Evolutionary conservation across 2,329 filamentous ascomycete species (phyloP), one percentile per base, ranked within the genome.

Genomic region (Helotiales sp.): DNA sequence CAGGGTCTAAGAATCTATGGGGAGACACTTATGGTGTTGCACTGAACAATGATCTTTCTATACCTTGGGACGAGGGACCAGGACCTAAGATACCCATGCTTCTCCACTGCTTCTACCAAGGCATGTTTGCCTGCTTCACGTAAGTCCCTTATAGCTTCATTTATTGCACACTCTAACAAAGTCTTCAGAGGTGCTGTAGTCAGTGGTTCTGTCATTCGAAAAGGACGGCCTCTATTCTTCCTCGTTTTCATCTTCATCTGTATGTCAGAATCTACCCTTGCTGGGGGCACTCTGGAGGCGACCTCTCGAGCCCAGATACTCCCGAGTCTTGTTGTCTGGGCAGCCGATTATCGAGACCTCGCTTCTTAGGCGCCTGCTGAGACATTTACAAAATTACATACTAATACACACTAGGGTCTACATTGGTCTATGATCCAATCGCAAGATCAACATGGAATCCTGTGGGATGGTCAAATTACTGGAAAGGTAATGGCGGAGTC

Each of bases 101-200:
- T 31, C 76, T 96, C 54, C 95, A 91, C 73, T 89, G 88, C 93
- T 76, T 93, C 83, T 95, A 92, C 75, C 88, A 92, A 75, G 88
- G 89, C 77, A 91, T 92, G 88, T 93, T 93, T 76, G 89, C 89
- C 54, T 82, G 84, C 67, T 90, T 95, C 76, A 95, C 84, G 81
- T 60, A 42, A 17, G 58, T 51, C 10, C 10, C 2, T 3, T 1
- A 4, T n/a, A 31, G 40, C 22, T 25, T 38, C 6, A 13, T 77
- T 31, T 17, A 48, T 31, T 24, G 2, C 9, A 10, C 46, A 29
- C 22, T 88, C 78, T 60, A 34, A 57, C 50, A 4, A n/a, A n/a
- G 12, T 24, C 13, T 24, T 2, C 12, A 60, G 55, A 19, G 55
- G 50, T 25, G 51, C 58, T 40, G 24, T 22, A 29, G 19, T 57